Evolutionary conservation across 139 green algal genomes (phyloP).

Genomic region (Micractinium sp.): DNA sequence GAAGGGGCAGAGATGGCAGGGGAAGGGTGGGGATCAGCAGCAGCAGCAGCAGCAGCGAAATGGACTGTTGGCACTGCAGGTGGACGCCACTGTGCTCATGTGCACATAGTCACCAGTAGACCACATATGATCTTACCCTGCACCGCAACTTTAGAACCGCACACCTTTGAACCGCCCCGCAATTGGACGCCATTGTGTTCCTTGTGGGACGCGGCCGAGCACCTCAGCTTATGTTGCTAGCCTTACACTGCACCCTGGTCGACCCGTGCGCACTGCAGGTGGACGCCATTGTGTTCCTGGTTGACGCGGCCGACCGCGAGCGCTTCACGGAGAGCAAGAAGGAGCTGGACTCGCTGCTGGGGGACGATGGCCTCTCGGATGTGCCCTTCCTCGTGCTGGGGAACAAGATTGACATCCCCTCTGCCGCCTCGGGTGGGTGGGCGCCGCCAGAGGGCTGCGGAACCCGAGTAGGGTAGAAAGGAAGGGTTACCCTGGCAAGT

Average conservation of each 20-base stretch:
- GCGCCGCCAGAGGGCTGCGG: not conserved
- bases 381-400: slow-evolving; percentile 98
- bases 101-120: too few relatives aligned
- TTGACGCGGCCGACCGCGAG: slow-evolving; percentile 96
- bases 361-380: slow-evolving; percentile 89
- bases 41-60: too few relatives aligned
- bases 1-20: too few relatives aligned
- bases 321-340: slow-evolving; percentile 92
- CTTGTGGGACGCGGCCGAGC: too few relatives aligned
- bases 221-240: too few relatives aligned
- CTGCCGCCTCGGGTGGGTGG: slow-evolving; percentile 24
- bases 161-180: too few relatives aligned
- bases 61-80: slow-evolving; percentile 52
- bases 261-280: slow-evolving; percentile 61
- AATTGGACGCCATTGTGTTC: too few relatives aligned
- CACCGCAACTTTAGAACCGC: too few relatives aligned
- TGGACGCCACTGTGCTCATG: slow-evolving; percentile 99
- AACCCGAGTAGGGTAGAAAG: too few relatives aligned
- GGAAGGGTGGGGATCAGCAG: too few relatives aligned
- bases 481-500: too few relatives aligned
- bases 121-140: too few relatives aligned
- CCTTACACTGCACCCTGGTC: not conserved
- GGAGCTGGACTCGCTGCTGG: slow-evolving; percentile 94
- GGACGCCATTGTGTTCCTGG: slow-evolving; percentile 98
- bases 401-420: slow-evolving; percentile 99